Base-by-base conservation (phyloP, 1,139 yeast species). In the Protomyces macrosporus region DNA sequence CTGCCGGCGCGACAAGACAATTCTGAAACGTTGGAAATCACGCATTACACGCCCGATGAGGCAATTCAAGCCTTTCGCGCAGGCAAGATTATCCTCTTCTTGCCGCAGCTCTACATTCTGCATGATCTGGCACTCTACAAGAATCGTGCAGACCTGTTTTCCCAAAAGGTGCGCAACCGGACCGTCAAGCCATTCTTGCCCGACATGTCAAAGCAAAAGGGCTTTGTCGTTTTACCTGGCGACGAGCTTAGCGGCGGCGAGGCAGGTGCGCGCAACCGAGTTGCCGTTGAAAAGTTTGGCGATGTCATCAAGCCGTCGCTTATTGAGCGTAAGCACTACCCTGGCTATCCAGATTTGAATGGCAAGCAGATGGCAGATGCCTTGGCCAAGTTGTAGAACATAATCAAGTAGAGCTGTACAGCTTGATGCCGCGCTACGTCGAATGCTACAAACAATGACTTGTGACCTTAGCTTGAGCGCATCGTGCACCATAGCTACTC, bases 1-100 rank as follows among this genome's bases (percentile, higher is more conserved):
- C 32, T 58, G 23, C 62, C 62, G 6, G 62, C 62, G 7, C 23
- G 53, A 16, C 62, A 58, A 39, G 62, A 58, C 56, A 58, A 58
- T 7, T 51, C 52, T 6, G 62, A 58, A 30, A 58, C 62, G 12
- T 45, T 58, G 23, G 48, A 58, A 30, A 51, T 58, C 32, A 34
- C 52, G 14, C 62, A 58, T 14, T 58, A 32, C 40, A 58, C 62
- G 10, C 62, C 62, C 3, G 23, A 32, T 14, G 62, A 58, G 39
- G 62, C 55, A 1, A 52, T 58, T 35, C 52, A 36, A 16, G 56
- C 56, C 23, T 55, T 51, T 34, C 40, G 36, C 7, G 23, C 52
- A 6, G 62, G 62, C 7, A 50, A 58, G 30, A 58, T 58, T 33
- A 55, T 58, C 34, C 30, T 58, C 12, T 58, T 58, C 37, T 50